Evolutionary conservation across 2,329 filamentous ascomycete species (phyloP), one percentile per base, ranked within the genome.

Genomic region (Penicillium griseofulvum): DNA sequence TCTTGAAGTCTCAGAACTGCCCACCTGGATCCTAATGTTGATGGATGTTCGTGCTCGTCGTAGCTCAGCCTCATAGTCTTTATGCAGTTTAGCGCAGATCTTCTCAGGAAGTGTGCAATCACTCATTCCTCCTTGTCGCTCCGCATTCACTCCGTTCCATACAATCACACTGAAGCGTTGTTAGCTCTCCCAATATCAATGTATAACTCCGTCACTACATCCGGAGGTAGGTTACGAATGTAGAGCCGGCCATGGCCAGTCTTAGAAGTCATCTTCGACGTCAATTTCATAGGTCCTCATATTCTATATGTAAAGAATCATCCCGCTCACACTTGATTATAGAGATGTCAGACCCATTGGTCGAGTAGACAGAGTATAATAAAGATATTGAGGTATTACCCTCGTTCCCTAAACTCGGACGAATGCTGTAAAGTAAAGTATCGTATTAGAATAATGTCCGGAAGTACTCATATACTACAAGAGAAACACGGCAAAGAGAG

Each of bases 361-460:
- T 48, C 42, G 16, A 38, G 24, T 26, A 45, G 41, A 52, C 5
- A 47, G 26, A 49, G 49, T 54, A 61, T 48, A 46, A 49, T 9
- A 19, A 22, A 38, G 12, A 33, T 16, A 46, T 38, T 9, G 38
- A 47, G 14, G 24, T 2, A 26, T 47, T 26, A 19, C 17, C 17
- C 24, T 17, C 41, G 31, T 34, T 28, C 28, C n/a, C 41, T 28
- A 64, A 42, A 69, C 56, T 34, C 68, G 65, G 37, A 72, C 63
- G 57, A 68, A 72, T n/a, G 68, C 70, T 72, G 19, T 24, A 47
- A 10, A 17, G 14, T 39, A 51, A 1, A 26, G 14, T n/a, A 46
- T n/a, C 24, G 5, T 4, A 22, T 63, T 60, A 65, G 54, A 22
- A 37, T 24, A 9, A 31, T 26, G 14, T 44, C n/a, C n/a, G n/a